Evolutionary conservation across 2,329 filamentous ascomycete genomes (phyloP), one percentile per base, ranked within the genome.

Genomic region (Aureobasidium sp.): DNA sequence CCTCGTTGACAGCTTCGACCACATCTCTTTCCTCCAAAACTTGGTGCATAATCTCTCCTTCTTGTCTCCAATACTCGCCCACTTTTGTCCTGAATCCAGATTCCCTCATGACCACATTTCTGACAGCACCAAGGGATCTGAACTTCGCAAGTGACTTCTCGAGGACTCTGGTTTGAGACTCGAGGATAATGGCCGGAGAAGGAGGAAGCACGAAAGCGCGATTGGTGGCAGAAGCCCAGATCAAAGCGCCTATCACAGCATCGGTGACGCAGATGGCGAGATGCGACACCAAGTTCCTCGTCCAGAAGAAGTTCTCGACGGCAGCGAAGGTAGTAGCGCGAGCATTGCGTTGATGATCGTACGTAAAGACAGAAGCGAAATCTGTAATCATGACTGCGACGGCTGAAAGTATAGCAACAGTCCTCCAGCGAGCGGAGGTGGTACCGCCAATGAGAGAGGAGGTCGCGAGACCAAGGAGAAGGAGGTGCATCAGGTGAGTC

Each of bases 91-190:
- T 84, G 72, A 97, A 76, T 47, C 82, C 82, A 64, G 84, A 81
- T 74, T 97, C 90, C 61, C 92, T 78, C 61, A 88, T 79, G n/a
- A 89, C 82, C 3, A 90, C 90, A 77, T 97, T 97, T 71, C 88
- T 84, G 48, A 96, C 77, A 61, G 96, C 85, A 8, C 85, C 88
- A 39, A 89, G 76, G 0, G 88, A 89, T 67, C 83, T 85, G 63
- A 96, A 73, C 72, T 87, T 91, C 59, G 83, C 81, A 71, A 85
- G 82, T 11, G 83, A 79, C 5, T 75, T 75, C 45, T 84, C 82
- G 51, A 96, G 73, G 3, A 78, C 73, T 53, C 81, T 78, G 53
- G 83, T 81, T 2, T 75, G 72, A 62, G 77, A 73, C 66, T 90
- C 86, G 45, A 95, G 75, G 63, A 89, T 84, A 71, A 89, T 85